Evolutionary conservation across 2,329 filamentous ascomycete genomes (phyloP), one percentile per base, ranked within the genome.

Genomic region (Alternaria rosae): DNA sequence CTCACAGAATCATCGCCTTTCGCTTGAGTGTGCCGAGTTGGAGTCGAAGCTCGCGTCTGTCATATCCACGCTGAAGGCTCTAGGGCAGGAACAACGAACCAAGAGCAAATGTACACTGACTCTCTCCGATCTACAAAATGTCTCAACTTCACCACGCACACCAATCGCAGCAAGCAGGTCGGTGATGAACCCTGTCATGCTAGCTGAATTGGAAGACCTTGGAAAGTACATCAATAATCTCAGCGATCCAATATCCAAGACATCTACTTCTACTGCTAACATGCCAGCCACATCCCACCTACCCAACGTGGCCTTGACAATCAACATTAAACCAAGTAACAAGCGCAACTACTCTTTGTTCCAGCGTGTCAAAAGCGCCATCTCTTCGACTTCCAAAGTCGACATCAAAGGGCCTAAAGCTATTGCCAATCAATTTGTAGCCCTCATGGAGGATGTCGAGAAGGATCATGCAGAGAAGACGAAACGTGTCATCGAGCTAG

Each of bases 361-460:
- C 6, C 44, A 61, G 12, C 62, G 59, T 12, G 43, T 66, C 10
- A 44, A 62, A 11, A 26, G 60, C 4, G 57, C 57, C n/a, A 44
- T 67, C 6, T 61, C 59, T 9, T 41, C 51, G 12, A 53, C 30
- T 1, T 59, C 64, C 0, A 45, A 44, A 5, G 38, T 71, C 28
- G 25, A 70, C 9, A 61, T 71, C 20, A 35, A 56, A 11, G 68
- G 68, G 5, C 68, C 69, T 2, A 35, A 25, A 13, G 28, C 59
- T 0, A 15, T 60, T 6, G 55, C 62, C 3, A 23, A 54, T 0
- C 53, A 62, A 12, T 63, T 70, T 13, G n/a, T 59, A 3, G 38
- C 30, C 6, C 44, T 42, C 1, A 66, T 70, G 61, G 21, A 64
- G 9, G 32, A 45, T 1, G 20, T 47, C 1, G 63, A 62, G 10